Conservation (phyloP, 495 filamentous ascomycete genomes). For the Talaromyces wortmannii region DNA sequence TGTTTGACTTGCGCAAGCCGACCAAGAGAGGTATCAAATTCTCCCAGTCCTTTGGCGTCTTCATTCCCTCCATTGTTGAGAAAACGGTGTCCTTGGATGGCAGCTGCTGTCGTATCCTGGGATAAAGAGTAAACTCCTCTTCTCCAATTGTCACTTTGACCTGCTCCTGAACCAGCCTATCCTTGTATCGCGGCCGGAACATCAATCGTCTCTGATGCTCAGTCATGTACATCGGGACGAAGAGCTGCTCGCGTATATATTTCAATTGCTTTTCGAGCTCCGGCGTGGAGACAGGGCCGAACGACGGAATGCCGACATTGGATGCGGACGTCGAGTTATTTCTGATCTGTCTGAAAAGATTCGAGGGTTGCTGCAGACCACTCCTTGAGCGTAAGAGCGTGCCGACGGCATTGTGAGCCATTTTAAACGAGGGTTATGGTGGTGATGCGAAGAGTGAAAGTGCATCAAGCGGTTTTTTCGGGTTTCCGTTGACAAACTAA, state of each 20-base stretch:
- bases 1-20: slow-evolving; percentile 42
- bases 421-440: slow-evolving; percentile 6
- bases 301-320: slow-evolving; percentile 37
- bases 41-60: slow-evolving; percentile 48
- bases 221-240: slow-evolving; percentile 58
- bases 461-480: too few species aligned
- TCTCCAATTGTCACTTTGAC: slow-evolving; percentile 51
- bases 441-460: too few species aligned
- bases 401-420: slow-evolving; percentile 34
- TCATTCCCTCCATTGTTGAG: slow-evolving; percentile 38
- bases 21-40: slow-evolving; percentile 53
- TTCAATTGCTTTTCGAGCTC: slow-evolving; percentile 45
- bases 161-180: slow-evolving; percentile 49
- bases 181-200: slow-evolving; percentile 41
- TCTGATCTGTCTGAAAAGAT: slow-evolving; percentile 25
- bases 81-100: slow-evolving; percentile 29
- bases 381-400: slow-evolving; percentile 30
- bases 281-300: slow-evolving; percentile 39
- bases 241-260: slow-evolving; percentile 53
- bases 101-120: slow-evolving; percentile 30
- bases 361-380: slow-evolving; percentile 25
- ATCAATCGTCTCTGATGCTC: slow-evolving; percentile 47
- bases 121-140: slow-evolving; percentile 47
- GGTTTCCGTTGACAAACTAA: too few species aligned
- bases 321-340: slow-evolving; percentile 11